Evolutionary conservation across 306 rosid species (phyloP).

Genomic region (Vigna trinervia): DNA sequence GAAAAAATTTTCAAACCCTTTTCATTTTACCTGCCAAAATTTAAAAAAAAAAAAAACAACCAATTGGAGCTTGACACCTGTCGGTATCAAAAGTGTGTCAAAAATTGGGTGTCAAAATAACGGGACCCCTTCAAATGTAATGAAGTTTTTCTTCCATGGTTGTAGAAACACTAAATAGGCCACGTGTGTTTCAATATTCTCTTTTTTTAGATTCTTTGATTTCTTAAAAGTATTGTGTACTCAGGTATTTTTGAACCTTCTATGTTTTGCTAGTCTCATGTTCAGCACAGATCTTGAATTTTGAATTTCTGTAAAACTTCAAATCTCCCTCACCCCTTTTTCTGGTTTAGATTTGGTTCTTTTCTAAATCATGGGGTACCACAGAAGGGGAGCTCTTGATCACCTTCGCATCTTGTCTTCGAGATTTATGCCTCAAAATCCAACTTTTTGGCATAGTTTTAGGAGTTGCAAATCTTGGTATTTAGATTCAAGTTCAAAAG

Average conservation of each 20-base stretch:
- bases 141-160: not conserved
- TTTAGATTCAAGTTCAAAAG: slow-evolving; percentile 39
- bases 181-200: not conserved
- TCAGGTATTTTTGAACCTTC: not conserved
- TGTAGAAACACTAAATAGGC: not conserved
- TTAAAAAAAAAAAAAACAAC: too few relatives aligned
- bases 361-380: slow-evolving; percentile 53
- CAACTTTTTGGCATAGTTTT: slow-evolving; percentile 40
- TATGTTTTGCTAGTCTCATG: not conserved
- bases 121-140: not conserved
- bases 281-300: not conserved
- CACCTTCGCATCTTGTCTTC: slow-evolving; percentile 56
- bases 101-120: too few relatives aligned
- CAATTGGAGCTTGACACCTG: too few relatives aligned
- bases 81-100: too few relatives aligned
- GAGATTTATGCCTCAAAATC: slow-evolving; percentile 37
- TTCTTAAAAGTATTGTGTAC: not conserved
- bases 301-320: not conserved
- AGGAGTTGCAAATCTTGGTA: slow-evolving; percentile 38
- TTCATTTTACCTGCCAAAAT: too few relatives aligned
- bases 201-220: not conserved
- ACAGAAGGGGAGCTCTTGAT: slow-evolving; percentile 50
- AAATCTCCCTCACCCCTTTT: not conserved
- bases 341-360: not conserved
- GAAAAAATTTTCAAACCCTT: too few relatives aligned